A percentile compares a stretch with the other conserved stretches of the same genome.
Evolutionary conservation across 2,329 filamentous ascomycete genomes (phyloP).

Genomic region (Diplodia intermedia): DNA sequence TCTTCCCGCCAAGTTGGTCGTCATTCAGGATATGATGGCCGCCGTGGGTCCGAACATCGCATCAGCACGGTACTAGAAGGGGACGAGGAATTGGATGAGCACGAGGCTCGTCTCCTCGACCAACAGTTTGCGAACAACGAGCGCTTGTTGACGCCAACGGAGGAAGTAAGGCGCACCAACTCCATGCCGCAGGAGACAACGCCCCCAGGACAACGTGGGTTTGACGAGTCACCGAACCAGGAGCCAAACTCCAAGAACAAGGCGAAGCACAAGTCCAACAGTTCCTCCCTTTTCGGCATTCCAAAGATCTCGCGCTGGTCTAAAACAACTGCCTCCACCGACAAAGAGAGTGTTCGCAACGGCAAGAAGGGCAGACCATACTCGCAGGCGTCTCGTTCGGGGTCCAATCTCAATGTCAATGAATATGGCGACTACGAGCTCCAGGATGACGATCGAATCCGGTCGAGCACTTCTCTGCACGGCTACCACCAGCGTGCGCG

Average conservation of each 20-base stretch:
- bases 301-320: conserved; percentile 98
- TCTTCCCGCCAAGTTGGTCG: conserved; percentile 48
- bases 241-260: conserved; percentile 82
- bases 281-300: conserved; percentile 73
- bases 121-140: conserved; percentile 67
- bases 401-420: conserved; percentile 72
- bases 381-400: conserved; percentile 75
- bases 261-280: conserved; percentile 87
- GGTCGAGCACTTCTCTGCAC: conserved; percentile 48
- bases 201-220: conserved; percentile 54
- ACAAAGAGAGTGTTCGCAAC: conserved; percentile 72
- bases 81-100: conserved; percentile 75
- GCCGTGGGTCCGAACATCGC: conserved; percentile 72
- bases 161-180: conserved; percentile 55
- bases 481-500: conserved; percentile 24
- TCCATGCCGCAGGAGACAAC: conserved; percentile 56
- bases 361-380: conserved; percentile 69
- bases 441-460: conserved; percentile 64
- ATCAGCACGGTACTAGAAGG: conserved; percentile 89
- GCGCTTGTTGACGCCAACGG: conserved; percentile 66
- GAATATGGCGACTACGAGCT: conserved; percentile 68
- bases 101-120: conserved; percentile 56
- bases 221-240: conserved; percentile 64
- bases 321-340: conserved; percentile 89
- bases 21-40: conserved; percentile 60